Base-by-base conservation (phyloP, 345 rosid genomes). In the Bruguiera parviflora region DNA sequence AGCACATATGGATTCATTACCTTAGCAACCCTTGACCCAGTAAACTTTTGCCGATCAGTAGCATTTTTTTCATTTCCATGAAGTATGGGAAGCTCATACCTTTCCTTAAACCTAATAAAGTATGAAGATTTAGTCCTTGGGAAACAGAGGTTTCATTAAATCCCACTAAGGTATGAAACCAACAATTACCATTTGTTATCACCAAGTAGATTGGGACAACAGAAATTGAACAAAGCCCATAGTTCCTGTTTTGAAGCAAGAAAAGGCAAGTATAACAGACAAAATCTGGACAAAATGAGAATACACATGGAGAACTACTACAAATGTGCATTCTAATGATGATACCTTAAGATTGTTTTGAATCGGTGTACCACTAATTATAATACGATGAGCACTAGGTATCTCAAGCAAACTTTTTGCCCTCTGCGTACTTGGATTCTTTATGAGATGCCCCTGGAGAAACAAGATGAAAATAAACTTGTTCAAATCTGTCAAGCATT, bases 381-480 rank as follows among this genome's bases (percentile, higher is more conserved):
- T 67, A 58, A 95, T 87, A 51, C 99, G 91, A 76, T 88, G 96
- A 68, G 82, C 86, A 86, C 97, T 86, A 65, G 96, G 89, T 83
- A 95, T 92, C 81, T 84, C 96, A 57, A 90, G 96, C 87, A 95
- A 87, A 80, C 99, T 92, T 83, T 90, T 92, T 25, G 99, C 98
- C 84, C 99, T 88, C 71, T 92, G 98, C 33, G 99, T 95, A 75
- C 83, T 92, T 24, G 99, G 98, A 78, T 92, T 95, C 82, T 95
- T 95, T 51, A 95, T 92, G 66, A 95, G 90, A 86, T 95, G 99
- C 47, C 99, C 99, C 99, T 95, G 69, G 64, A 77, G 2, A 73
- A 37, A 24, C 25, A 63, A n/a, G 25, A 52, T 1, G 16, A 21
- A 71, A 3, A 4, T 21, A 46, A 59, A 35, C 24, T 15, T 43